Percentiles rank a stretch among this genome's conserved stretches.
These are phyloP conservation scores for Protomyces arabidopsidicola DNA, from an alignment of 1,139 yeast species.

Conservation along the genomic window DNA sequence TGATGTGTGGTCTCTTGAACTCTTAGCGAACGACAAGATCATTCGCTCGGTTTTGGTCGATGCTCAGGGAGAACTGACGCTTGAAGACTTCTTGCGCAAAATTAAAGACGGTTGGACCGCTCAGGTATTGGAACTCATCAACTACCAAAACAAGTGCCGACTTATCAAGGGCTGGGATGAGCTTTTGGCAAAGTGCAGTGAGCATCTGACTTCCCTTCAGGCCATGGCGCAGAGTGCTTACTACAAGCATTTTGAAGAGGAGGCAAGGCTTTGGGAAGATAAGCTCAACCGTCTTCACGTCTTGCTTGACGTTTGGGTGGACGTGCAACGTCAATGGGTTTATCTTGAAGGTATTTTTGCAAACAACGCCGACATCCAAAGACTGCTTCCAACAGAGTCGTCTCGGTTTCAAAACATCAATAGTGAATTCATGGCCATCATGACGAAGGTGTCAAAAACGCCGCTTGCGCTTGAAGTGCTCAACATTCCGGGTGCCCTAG, in stretches of 20 bases:
- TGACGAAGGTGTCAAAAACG: constrained; percentile 51
- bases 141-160: constrained; percentile 51
- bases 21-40: constrained; percentile 46
- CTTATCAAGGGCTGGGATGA: constrained; percentile 67
- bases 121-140: constrained; percentile 52
- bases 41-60: constrained; percentile 53
- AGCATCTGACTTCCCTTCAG: constrained; percentile 56
- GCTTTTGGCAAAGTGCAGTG: constrained; percentile 56
- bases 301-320: constrained; percentile 69
- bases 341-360: constrained; percentile 73
- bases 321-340: constrained; percentile 85
- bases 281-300: constrained; percentile 51
- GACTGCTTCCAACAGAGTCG: constrained; percentile 64
- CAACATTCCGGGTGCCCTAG: constrained; percentile 50
- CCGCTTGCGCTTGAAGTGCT: constrained; percentile 57
- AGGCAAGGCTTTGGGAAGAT: constrained; percentile 53
- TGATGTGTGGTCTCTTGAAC: constrained; percentile 57
- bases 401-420: constrained; percentile 63
- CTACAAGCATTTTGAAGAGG: constrained; percentile 58
- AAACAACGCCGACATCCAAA: constrained; percentile 54
- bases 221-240: constrained; percentile 73
- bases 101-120: constrained; percentile 44
- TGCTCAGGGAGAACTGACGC: constrained; percentile 68
- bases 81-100: constrained; percentile 50
- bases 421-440: constrained; percentile 53